Conservation (phyloP, 148 eudicot species). For the Chenopodium suecicum region DNA sequence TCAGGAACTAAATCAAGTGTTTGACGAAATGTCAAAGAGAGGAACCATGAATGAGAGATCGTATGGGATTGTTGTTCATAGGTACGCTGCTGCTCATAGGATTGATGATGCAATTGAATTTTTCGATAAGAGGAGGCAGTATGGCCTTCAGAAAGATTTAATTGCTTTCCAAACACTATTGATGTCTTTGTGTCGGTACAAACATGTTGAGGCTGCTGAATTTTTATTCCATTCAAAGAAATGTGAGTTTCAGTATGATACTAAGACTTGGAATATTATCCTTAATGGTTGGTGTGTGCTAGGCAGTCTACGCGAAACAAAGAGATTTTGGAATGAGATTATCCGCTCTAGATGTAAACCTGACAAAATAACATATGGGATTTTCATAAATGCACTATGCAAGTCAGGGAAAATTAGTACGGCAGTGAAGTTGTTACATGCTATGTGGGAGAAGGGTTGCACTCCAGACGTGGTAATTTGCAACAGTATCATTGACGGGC, state of each 20-base stretch:
- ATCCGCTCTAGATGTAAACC: slow-evolving; percentile 48
- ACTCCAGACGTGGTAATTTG: slow-evolving; percentile 65
- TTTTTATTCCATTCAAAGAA: slow-evolving; percentile 55
- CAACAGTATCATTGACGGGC: slow-evolving; percentile 65
- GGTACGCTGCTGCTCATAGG: slow-evolving; percentile 70
- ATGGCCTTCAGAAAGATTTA: slow-evolving; percentile 56
- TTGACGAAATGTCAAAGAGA: slow-evolving; percentile 74
- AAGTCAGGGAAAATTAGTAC: slow-evolving; percentile 67
- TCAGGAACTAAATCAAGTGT: slow-evolving; percentile 48
- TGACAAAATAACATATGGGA: slow-evolving; percentile 67
- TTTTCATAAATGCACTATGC: slow-evolving; percentile 56
- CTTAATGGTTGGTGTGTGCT: slow-evolving; percentile 83
- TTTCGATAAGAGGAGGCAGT: slow-evolving; percentile 54
- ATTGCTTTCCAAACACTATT: slow-evolving; percentile 66
- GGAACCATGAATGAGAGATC: slow-evolving; percentile 52
- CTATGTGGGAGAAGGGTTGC: slow-evolving; percentile 69
- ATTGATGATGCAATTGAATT: slow-evolving; percentile 57
- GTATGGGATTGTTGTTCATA: slow-evolving; percentile 55
- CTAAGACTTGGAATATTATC: slow-evolving; percentile 72
- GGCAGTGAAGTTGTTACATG: slow-evolving; percentile 49
- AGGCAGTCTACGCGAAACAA: slow-evolving; percentile 67
- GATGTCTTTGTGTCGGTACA: slow-evolving; percentile 62
- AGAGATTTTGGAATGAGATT: slow-evolving; percentile 79
- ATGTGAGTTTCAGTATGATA: slow-evolving; percentile 46
- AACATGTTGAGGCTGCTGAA: slow-evolving; percentile 82